phyloP scores from a whole-genome alignment of 192 early-diverging fungal species.

The Coemansia sp. region DNA sequence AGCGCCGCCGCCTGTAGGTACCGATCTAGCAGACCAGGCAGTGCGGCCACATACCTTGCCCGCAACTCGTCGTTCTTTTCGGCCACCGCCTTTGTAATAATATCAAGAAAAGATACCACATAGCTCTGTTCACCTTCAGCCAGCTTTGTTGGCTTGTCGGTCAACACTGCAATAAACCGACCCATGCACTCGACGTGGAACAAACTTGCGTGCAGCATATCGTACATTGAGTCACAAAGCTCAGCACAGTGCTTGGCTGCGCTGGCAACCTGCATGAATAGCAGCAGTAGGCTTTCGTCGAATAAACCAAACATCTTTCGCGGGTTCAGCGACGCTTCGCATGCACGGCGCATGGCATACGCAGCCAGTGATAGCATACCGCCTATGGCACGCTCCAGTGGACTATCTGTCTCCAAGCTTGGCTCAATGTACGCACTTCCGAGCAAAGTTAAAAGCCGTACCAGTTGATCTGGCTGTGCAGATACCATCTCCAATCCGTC shows the following conservation, averaged over 20 bases:
- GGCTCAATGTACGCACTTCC: constrained; percentile 12
- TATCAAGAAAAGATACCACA: constrained; percentile 14
- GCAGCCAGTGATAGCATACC: constrained; percentile 12
- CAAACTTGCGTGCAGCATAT: constrained; percentile 37
- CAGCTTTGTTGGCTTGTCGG: constrained; percentile 1
- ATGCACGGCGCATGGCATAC: constrained; percentile 24
- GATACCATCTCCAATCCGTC: constrained; percentile 33
- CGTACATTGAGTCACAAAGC: constrained; percentile 11
- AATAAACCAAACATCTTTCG: constrained; percentile 36
- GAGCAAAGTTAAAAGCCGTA: constrained; percentile 15
- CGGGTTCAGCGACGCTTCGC: constrained; percentile 36
- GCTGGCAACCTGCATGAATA: constrained; percentile 17
- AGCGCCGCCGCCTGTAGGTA: constrained; percentile 38
- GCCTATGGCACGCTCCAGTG: constrained; percentile 13
- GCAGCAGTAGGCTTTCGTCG: constrained; percentile 25
- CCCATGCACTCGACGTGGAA: constrained; percentile 38
- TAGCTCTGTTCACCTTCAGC: constrained; percentile 23
- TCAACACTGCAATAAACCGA: constrained; percentile 15
- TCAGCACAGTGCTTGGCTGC: background rate
- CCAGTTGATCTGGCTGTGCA: constrained; percentile 33
- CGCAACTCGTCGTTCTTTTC: constrained; percentile 7
- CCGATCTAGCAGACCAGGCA: constrained; percentile 30
- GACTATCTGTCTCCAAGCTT: background rate
- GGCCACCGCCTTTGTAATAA: constrained; percentile 10
- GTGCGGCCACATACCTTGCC: constrained; percentile 19